A percentile compares a stretch with the other conserved stretches of the same genome.
These are phyloP conservation scores for Pterocarpus santalinus DNA, from an alignment of 306 rosid species.

Conservation along the genomic window DNA sequence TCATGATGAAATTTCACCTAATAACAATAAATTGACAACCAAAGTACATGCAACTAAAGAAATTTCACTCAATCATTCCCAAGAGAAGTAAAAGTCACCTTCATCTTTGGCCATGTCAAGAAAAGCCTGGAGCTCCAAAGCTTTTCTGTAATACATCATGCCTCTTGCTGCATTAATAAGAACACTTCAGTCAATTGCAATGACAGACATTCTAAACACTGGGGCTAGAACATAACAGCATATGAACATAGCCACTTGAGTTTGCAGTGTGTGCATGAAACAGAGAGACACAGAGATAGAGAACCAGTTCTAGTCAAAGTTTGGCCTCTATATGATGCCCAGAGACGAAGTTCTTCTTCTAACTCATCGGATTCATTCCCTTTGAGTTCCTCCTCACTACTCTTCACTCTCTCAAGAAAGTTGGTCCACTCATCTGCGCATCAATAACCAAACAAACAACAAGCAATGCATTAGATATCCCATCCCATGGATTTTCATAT, in stretches of 20 bases:
- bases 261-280: neutral
- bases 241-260: conserved; percentile 7
- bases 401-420: conserved; percentile 78
- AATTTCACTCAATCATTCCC: conserved; percentile 5
- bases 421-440: conserved; percentile 93
- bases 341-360: conserved; percentile 90
- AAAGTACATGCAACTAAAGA: conserved; percentile 1
- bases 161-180: conserved; percentile 76
- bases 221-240: conserved; percentile 3
- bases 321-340: conserved; percentile 99
- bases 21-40: conserved; percentile 1
- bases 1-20: neutral
- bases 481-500: conserved; percentile 6
- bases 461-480: conserved; percentile 36
- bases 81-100: conserved; percentile 58
- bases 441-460: conserved; percentile 26
- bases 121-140: conserved; percentile 97
- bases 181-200: conserved; percentile 35
- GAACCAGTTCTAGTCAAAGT: conserved; percentile 95
- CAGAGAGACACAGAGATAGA: conserved; percentile 12
- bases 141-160: conserved; percentile 97
- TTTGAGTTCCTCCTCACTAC: conserved; percentile 77
- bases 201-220: conserved; percentile 4
- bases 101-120: conserved; percentile 96
- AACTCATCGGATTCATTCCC: conserved; percentile 64